A percentile compares a stretch with the other conserved stretches of the same genome.
phyloP scores from a whole-genome alignment of 2,329 filamentous ascomycete genomes.

The Neonectria punicea region DNA sequence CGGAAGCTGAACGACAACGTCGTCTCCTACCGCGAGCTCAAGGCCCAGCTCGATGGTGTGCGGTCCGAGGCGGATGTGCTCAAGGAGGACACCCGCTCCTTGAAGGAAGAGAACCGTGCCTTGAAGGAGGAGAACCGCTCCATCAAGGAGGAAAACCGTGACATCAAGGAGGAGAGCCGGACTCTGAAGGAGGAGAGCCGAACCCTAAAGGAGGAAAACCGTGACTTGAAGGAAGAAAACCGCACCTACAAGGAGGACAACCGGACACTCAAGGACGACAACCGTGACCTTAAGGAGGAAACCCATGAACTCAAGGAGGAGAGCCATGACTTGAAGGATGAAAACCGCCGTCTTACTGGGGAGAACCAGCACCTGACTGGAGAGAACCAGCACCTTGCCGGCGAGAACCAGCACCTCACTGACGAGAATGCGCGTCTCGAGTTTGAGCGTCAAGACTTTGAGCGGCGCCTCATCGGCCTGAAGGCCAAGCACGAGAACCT shows the following conservation, averaged over 20 bases:
- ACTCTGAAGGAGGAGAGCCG: slow-evolving; percentile 35
- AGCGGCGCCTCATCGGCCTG: slow-evolving; percentile 41
- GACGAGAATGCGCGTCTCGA: slow-evolving; percentile 42
- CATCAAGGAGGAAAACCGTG: slow-evolving; percentile 12
- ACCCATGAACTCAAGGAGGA: slow-evolving; percentile 42
- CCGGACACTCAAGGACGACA: slow-evolving; percentile 39
- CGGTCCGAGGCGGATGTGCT: slow-evolving; percentile 41
- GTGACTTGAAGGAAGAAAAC: slow-evolving; percentile 41
- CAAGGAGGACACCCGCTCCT: slow-evolving; percentile 28
- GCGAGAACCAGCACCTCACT: slow-evolving; percentile 32
- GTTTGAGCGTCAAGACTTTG: slow-evolving; percentile 45
- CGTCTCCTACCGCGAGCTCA: slow-evolving; percentile 39
- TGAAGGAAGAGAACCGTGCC: slow-evolving; percentile 22
- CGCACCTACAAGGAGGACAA: slow-evolving; percentile 41
- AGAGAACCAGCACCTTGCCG: slow-evolving; percentile 26
- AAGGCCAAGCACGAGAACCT: slow-evolving; percentile 45
- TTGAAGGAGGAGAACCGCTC: slow-evolving; percentile 22
- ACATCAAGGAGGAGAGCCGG: background rate
- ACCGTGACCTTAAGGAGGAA: slow-evolving; percentile 42
- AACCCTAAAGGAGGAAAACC: slow-evolving; percentile 40
- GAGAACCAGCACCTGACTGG: slow-evolving; percentile 40
- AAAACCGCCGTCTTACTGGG: slow-evolving; percentile 41
- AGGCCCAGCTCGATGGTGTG: slow-evolving; percentile 40
- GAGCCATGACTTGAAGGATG: slow-evolving; percentile 41
- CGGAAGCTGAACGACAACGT: slow-evolving; percentile 33